Evolutionary conservation across 2,329 filamentous ascomycete genomes (phyloP), one percentile per base, ranked within the genome.

Genomic region (Colletotrichum sublineola): DNA sequence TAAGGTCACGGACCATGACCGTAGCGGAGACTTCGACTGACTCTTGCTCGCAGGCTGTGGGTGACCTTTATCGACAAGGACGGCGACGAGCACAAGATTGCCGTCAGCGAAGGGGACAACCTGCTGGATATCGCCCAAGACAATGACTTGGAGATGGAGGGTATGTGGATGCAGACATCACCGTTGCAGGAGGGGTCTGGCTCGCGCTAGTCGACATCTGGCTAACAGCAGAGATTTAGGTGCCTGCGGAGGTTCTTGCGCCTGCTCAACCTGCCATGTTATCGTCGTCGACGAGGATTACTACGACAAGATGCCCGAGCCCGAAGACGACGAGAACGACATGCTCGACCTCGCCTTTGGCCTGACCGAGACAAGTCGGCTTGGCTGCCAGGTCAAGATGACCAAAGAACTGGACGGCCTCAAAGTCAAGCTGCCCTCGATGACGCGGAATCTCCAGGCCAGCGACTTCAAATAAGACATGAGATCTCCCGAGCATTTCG

Each of bases 91-190:
- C 88, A 94, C 81, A 94, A 92, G 73, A 90, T 98, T 78, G 91
- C 92, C 72, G 96, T 98, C 11, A 86, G 90, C 18, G 91, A 93
- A 77, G 96, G 96, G 62, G 95, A 97, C 82, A 99, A 99, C 82
- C 86, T 99, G 66, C 88, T 99, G 67, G 96, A 98, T 79, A 96
- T 99, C 79, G 96, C 96, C 31, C 96, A 98, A 81, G 94, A 93
- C 57, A 90, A 98, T 82, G 96, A 98, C 79, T 86, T 99, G 53
- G 96, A 99, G 82, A 98, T 99, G 96, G 96, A 99, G 86, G 95
- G 89, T 89, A 80, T 73, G 83, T 77, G 63, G 14, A n/a, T 18
- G 36, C 20, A 33, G 33, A 24, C 24, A 1, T 4, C n/a, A 3
- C 24, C n/a, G 18, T 48, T 48, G 29, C 33, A 36, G 24, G 24